Conservation (phyloP, 768 basidiomycete species). For the Calocera cornea region DNA sequence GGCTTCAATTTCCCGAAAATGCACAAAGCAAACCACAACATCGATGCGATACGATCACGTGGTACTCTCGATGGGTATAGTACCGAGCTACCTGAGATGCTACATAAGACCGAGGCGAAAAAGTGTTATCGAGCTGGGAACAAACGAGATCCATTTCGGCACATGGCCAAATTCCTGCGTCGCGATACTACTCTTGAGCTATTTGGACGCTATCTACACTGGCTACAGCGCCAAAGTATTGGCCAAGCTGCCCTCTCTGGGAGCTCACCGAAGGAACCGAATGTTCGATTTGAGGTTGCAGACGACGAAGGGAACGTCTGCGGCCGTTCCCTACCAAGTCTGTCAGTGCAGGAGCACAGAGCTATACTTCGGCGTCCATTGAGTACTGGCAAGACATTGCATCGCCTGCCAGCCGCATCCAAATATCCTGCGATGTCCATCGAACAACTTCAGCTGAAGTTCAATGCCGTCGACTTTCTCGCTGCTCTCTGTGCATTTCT, state of each 20-base stretch:
- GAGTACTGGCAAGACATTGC: no score
- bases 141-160: conserved; percentile 26
- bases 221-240: no score
- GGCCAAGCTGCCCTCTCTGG: no score
- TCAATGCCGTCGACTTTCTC: background rate
- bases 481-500: background rate
- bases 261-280: background rate
- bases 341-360: no score
- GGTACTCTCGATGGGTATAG: conserved; percentile 27
- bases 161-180: conserved; percentile 31
- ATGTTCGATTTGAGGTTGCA: no score
- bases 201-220: conserved; percentile 22
- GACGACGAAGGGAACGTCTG: no score
- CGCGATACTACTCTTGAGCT: conserved; percentile 25
- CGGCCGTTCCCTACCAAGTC: no score
- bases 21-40: conserved; percentile 24
- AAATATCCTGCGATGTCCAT: no score
- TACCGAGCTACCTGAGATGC: conserved; percentile 27
- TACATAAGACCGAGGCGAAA: conserved; percentile 36
- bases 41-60: conserved; percentile 16
- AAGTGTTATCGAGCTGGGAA: conserved; percentile 24
- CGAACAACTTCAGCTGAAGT: no score
- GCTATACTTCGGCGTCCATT: no score
- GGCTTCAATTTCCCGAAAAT: conserved; percentile 31
- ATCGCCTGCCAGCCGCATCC: no score